Conservation (phyloP, 352 stramenopile species). For the Pythium pyrilobum region DNA sequence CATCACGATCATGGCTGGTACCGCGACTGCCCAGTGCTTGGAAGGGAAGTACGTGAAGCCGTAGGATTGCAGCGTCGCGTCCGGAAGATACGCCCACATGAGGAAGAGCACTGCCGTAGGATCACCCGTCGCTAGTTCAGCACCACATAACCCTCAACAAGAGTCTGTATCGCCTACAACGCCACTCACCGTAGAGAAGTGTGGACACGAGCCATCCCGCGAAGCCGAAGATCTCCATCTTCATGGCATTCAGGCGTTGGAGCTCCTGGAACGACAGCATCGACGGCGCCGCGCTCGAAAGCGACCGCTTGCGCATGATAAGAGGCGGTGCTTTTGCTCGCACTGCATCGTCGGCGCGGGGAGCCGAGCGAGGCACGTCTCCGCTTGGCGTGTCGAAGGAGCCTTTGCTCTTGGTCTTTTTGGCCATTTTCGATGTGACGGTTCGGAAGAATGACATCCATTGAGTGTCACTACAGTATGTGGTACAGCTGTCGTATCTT, state of each 20-base stretch:
- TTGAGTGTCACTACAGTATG: not conserved
- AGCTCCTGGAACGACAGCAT: conserved; percentile 75
- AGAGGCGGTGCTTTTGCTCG: not conserved
- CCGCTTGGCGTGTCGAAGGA: not conserved
- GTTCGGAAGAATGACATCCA: conserved; percentile 1
- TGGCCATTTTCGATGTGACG: conserved; percentile 1
- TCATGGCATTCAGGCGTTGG: conserved; percentile 72
- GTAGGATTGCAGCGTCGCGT: conserved; percentile 66
- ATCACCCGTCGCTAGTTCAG: too few species aligned
- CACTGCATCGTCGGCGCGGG: not conserved
- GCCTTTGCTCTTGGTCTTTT: not conserved
- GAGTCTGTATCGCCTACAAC: not conserved
- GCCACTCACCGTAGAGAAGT: conserved; percentile 58
- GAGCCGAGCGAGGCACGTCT: not conserved
- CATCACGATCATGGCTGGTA: conserved; percentile 80
- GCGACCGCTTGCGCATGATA: conserved; percentile 10
- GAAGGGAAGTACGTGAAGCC: conserved; percentile 87
- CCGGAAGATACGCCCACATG: conserved; percentile 85
- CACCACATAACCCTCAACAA: too few species aligned
- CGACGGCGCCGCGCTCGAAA: conserved; percentile 12
- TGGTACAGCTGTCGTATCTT: too few species aligned
- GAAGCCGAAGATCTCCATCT: conserved; percentile 86
- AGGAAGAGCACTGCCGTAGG: conserved; percentile 78
- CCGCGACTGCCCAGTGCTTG: conserved; percentile 87
- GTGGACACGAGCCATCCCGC: conserved; percentile 78